A percentile compares a stretch with the other conserved stretches of the same genome.
Evolutionary conservation across 305 asterid species (phyloP).

Genomic region (Solanum hybrid): DNA sequence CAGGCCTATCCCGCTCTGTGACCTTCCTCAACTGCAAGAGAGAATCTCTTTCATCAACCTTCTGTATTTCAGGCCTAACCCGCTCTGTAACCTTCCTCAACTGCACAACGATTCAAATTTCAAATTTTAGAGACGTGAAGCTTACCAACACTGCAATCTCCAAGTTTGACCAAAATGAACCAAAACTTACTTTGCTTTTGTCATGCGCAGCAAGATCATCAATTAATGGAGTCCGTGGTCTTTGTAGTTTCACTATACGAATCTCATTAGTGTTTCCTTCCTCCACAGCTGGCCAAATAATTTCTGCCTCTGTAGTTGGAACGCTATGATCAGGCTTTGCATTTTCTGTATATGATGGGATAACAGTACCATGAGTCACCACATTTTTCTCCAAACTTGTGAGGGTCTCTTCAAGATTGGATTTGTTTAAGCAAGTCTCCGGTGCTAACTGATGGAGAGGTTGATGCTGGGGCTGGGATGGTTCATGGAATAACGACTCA

Average conservation of each 20-base stretch:
- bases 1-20: conserved; percentile 44
- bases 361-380: conserved; percentile 12
- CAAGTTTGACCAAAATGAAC: background rate
- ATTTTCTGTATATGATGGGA: conserved; percentile 19
- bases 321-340: conserved; percentile 22
- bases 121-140: conserved; percentile 3
- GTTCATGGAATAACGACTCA: background rate
- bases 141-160: background rate
- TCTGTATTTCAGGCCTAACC: conserved; percentile 34
- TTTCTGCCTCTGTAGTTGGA: conserved; percentile 30
- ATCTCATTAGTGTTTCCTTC: conserved; percentile 33
- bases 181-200: conserved; percentile 66
- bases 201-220: conserved; percentile 70
- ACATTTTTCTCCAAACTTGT: conserved; percentile 21
- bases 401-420: conserved; percentile 3
- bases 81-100: conserved; percentile 62
- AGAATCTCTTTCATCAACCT: conserved; percentile 41
- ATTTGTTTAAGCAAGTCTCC: conserved; percentile 11
- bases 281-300: conserved; percentile 36
- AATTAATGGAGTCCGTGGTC: conserved; percentile 61
- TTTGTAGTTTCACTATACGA: conserved; percentile 39
- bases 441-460: conserved; percentile 2
- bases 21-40: conserved; percentile 44
- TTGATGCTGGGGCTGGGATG: background rate
- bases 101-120: conserved; percentile 39